Evolutionary conservation across 257 asterid species (phyloP).

Genomic region (Penstemon eatonii): DNA sequence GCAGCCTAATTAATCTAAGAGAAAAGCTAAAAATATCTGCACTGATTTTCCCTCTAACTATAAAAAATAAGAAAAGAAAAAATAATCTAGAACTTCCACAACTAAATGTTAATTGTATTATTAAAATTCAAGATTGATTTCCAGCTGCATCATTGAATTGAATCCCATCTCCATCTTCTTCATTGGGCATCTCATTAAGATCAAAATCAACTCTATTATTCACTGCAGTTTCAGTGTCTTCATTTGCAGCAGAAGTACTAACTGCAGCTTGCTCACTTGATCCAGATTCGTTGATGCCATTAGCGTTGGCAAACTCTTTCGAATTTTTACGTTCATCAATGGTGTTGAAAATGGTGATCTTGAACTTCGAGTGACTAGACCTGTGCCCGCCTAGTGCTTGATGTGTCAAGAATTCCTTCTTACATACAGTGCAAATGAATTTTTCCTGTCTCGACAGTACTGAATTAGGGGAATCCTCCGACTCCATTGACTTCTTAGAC

Average conservation of each 20-base stretch:
- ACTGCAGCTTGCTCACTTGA: not conserved
- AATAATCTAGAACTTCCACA: not conserved
- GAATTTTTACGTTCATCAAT: constrained; percentile 4
- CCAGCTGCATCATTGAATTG: not conserved
- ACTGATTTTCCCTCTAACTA: too few species aligned
- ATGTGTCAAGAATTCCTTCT: constrained; percentile 28
- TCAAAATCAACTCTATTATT: constrained; percentile 19
- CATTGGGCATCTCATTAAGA: constrained; percentile 34
- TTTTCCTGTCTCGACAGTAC: not conserved
- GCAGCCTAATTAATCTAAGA: too few species aligned
- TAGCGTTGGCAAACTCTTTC: not conserved
- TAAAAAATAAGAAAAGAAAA: too few species aligned
- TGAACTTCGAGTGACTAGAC: constrained; percentile 57
- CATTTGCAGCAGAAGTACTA: not conserved
- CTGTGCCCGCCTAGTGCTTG: constrained; percentile 68
- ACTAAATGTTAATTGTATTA: not conserved
- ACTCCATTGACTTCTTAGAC: not conserved
- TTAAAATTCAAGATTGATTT: too few species aligned
- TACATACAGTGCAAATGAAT: constrained; percentile 35
- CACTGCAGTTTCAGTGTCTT: not conserved
- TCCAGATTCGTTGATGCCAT: not conserved
- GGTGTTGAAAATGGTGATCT: constrained; percentile 30
- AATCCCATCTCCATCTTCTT: constrained; percentile 5
- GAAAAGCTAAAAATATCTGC: too few species aligned
- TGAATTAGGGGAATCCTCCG: not conserved